phyloP scores from a whole-genome alignment of 306 rosid species.

The Rubus idaeus region DNA sequence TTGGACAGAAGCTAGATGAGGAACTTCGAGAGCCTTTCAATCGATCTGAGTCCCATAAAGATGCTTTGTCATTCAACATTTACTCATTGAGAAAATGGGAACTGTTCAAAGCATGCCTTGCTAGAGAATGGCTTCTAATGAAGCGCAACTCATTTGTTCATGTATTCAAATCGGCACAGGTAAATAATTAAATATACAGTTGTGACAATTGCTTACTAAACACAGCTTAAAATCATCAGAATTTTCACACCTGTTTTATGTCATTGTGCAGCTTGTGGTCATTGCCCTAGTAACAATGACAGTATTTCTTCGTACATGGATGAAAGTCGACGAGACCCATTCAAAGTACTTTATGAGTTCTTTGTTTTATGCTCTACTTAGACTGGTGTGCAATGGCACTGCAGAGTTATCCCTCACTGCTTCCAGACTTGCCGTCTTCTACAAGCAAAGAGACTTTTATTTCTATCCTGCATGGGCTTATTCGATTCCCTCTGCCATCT shows the following conservation, averaged over 20 bases:
- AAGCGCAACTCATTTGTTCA: slow-evolving; percentile 51
- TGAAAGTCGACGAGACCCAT: slow-evolving; percentile 34
- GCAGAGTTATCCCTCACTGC: slow-evolving; percentile 52
- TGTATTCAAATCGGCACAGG: slow-evolving; percentile 60
- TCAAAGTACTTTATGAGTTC: slow-evolving; percentile 44
- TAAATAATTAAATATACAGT: slow-evolving; percentile 2
- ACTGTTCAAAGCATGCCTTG: slow-evolving; percentile 45
- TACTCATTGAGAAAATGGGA: slow-evolving; percentile 52
- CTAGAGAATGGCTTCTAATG: slow-evolving; percentile 56
- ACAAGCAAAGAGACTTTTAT: slow-evolving; percentile 54
- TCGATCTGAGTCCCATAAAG: slow-evolving; percentile 34
- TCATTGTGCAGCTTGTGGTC: slow-evolving; percentile 45
- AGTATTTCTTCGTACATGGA: slow-evolving; percentile 46
- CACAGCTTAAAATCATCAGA: background rate
- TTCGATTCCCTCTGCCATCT: slow-evolving; percentile 47
- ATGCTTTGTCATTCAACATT: slow-evolving; percentile 33
- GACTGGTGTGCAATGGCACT: slow-evolving; percentile 39
- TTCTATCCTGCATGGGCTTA: slow-evolving; percentile 61
- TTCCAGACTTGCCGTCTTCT: slow-evolving; percentile 49
- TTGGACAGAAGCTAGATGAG: slow-evolving; percentile 41
- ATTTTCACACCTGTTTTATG: background rate
- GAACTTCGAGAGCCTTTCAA: slow-evolving; percentile 41
- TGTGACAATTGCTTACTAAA: background rate
- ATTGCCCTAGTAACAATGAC: slow-evolving; percentile 53
- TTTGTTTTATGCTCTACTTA: slow-evolving; percentile 49